phyloP scores from a whole-genome alignment of 129 eudicot genomes.

The Flaveria ramosissima region DNA sequence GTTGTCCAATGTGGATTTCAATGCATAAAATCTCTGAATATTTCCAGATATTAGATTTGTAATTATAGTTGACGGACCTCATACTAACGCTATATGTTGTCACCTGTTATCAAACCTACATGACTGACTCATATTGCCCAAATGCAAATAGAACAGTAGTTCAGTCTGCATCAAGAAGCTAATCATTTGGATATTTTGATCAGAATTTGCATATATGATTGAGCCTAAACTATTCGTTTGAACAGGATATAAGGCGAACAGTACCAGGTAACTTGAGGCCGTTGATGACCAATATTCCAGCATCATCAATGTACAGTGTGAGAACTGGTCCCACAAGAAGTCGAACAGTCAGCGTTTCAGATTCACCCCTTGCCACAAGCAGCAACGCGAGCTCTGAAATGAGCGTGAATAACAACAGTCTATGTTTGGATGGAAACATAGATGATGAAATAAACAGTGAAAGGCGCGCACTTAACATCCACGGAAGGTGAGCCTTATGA shows the following conservation, averaged over 20 bases:
- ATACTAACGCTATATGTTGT: not conserved
- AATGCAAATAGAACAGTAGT: not conserved
- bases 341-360: slow-evolving; percentile 73
- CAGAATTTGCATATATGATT: not conserved
- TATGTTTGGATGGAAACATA: slow-evolving; percentile 54
- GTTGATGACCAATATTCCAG: slow-evolving; percentile 92
- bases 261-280: slow-evolving; percentile 91
- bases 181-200: not conserved
- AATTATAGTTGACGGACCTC: too few species aligned
- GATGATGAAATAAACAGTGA: slow-evolving; percentile 76
- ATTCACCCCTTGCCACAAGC: slow-evolving; percentile 96
- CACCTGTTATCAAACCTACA: too few species aligned
- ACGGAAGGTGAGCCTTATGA: slow-evolving; percentile 50
- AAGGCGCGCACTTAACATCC: slow-evolving; percentile 40
- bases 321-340: slow-evolving; percentile 82
- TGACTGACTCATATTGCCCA: not conserved
- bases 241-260: slow-evolving; percentile 83
- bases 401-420: slow-evolving; percentile 69
- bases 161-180: not conserved
- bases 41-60: not conserved
- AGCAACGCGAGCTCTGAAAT: slow-evolving; percentile 94
- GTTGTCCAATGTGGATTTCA: not conserved
- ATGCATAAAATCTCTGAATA: not conserved
- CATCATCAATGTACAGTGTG: slow-evolving; percentile 96
- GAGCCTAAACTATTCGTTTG: slow-evolving; percentile 5